These are phyloP conservation scores for Urostyla sp. DNA, from an alignment of 73 alveolate genomes.

Conservation along the genomic window DNA sequence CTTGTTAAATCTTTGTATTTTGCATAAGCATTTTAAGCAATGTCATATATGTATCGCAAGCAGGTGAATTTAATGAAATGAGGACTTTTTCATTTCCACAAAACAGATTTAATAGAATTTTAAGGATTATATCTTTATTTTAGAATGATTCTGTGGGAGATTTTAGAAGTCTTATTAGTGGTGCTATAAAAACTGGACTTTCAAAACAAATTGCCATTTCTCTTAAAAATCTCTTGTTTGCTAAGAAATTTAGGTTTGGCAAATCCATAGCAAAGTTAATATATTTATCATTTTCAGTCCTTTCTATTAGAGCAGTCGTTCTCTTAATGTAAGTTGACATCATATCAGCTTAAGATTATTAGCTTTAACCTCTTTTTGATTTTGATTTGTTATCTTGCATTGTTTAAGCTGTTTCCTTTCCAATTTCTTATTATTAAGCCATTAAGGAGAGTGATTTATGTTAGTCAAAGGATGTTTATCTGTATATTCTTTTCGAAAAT, in stretches of 20 bases:
- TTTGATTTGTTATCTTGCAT: neutral
- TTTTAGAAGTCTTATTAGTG: constrained; percentile 67
- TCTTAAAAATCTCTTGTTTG: constrained; percentile 62
- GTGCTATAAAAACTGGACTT: constrained; percentile 69
- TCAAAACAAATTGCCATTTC: constrained; percentile 76
- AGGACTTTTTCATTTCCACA: constrained; percentile 73
- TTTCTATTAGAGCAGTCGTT: constrained; percentile 48
- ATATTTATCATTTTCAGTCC: constrained; percentile 57
- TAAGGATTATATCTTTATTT: constrained; percentile 62
- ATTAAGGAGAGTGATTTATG: constrained; percentile 56
- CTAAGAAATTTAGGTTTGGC: constrained; percentile 65
- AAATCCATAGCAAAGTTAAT: constrained; percentile 63
- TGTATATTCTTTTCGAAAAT: constrained; percentile 29
- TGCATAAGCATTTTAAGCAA: constrained; percentile 60
- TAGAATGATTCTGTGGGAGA: constrained; percentile 58
- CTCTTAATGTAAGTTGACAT: constrained; percentile 65
- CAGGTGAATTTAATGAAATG: constrained; percentile 61
- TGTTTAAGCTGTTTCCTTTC: neutral
- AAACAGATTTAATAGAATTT: constrained; percentile 48
- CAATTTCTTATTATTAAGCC: constrained; percentile 3
- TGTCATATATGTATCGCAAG: constrained; percentile 67
- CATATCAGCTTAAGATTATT: constrained; percentile 31
- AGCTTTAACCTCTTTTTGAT: constrained; percentile 34
- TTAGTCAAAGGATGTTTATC: constrained; percentile 59
- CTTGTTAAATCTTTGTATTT: constrained; percentile 36